Base-by-base conservation (phyloP, 1,284 basidiomycete genomes). In the Moesziomyces aphidis region DNA sequence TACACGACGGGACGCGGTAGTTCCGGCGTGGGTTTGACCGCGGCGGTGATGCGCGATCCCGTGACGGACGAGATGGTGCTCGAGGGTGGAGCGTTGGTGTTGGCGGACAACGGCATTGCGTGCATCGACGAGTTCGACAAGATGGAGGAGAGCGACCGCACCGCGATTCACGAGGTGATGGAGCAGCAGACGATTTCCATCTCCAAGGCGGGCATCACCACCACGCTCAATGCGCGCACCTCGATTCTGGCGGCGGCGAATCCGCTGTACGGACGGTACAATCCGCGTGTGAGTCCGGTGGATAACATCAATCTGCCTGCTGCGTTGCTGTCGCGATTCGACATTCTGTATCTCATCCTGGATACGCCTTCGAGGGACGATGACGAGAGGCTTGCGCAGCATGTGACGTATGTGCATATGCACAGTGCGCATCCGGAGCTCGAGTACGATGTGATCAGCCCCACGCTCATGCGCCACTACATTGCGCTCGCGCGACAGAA, bases 111-210 rank as follows among this genome's bases (percentile, higher is more conserved):
- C 79, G 97, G 97, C 36, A 99, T 99, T 82, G 97, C 95, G 86
- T 99, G 96, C 86, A 99, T 99, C 77, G 97, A 99, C 83, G 97
- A 99, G 85, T 99, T 99, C 85, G 97, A 99, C 87, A 99, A 99
- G 87, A 99, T 99, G 97, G 97, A 99, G 77, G 97, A 99, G 86
- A 86, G 93, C 2, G 97, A 99, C 85, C 89, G 97, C 69, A 99
- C 97, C 0, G 94, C 97, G 15, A 99, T 99, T 73, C 97, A 99
- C 87, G 97, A 99, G 89, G 97, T 99, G 61, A 99, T 99, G 97
- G 96, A 99, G 86, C 96, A 99, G 84, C 96, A 99, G 86, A 99
- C 97, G 2, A 99, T 99, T 73, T 97, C 94, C 3, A 99, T 99
- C 77, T 95, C 95, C 48, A 99, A 99, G 87, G 97, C 97, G 3